phyloP scores from a whole-genome alignment of 2,329 filamentous ascomycete species.

The Venturia nashicola region DNA sequence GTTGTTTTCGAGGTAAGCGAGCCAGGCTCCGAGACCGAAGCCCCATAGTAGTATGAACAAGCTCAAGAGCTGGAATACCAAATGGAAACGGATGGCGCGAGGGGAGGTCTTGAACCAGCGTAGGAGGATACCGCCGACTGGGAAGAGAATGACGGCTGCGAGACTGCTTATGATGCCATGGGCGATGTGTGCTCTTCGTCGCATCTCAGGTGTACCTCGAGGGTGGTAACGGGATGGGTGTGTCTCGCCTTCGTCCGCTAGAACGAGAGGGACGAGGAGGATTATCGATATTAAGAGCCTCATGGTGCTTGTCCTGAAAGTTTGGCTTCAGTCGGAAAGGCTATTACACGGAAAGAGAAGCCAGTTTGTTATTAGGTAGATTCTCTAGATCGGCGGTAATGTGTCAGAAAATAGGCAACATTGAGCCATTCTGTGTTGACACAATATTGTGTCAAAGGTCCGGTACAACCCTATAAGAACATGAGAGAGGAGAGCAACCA shows the following conservation, averaged over 20 bases:
- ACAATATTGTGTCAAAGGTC: background rate
- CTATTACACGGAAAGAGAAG: too few species aligned
- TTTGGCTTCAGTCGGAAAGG: too few species aligned
- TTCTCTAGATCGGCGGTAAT: too few species aligned
- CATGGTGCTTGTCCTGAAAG: too few species aligned
- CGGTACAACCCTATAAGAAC: background rate
- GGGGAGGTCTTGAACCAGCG: background rate
- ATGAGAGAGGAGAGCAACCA: background rate
- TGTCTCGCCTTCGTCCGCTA: background rate
- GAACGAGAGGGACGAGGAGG: background rate
- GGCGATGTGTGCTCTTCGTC: background rate
- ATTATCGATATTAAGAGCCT: background rate
- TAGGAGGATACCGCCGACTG: background rate
- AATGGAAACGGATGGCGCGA: background rate
- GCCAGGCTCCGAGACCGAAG: background rate
- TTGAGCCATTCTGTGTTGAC: background rate
- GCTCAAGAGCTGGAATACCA: background rate
- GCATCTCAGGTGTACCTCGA: background rate
- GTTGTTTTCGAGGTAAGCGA: background rate
- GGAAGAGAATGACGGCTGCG: background rate
- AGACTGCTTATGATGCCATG: background rate
- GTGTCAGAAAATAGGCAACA: too few species aligned
- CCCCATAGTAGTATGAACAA: background rate
- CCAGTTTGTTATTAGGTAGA: too few species aligned
- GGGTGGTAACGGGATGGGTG: background rate